Base-by-base conservation (phyloP, 2,329 filamentous ascomycete species). In the Ophiostoma sp. region DNA sequence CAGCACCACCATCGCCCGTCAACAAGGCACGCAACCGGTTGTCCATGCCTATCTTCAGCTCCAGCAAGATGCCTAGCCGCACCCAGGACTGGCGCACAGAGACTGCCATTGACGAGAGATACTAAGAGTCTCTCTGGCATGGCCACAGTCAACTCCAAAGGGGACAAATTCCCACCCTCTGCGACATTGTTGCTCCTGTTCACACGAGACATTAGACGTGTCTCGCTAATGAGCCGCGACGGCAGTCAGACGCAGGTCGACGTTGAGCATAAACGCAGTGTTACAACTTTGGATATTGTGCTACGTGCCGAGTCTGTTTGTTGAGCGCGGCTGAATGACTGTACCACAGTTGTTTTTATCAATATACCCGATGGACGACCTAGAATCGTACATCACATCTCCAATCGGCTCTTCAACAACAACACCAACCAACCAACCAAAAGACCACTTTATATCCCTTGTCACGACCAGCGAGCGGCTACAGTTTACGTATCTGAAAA, bases 1-100 rank as follows among this genome's bases (percentile, higher is more conserved):
- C 69, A 36, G 72, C 76, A 73, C 64, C 72, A 41, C 39, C 39
- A 73, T 73, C 74, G 75, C 74, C 75, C 3, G 71, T 76, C 10
- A 76, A 77, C 67, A 81, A 83, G 68, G 73, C 77, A 0, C 74
- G 77, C 73, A 84, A 85, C 79, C 81, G 85, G 68, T 83, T 86
- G 79, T 85, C 83, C 35, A 86, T 87, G 79, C 82, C 85, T 3
- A 82, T 83, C 65, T 87, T 87, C 70, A 83, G 83, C 52, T 82
- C 81, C 65, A 76, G 75, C 60, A 79, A 79, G 77, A 77, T 79
- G 69, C 77, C 75, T 72, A 75, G 77, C 27, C 74, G 76, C 35
- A 74, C 77, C 15, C 75, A 79, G 33, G 79, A 84, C 72, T 83
- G 83, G 78, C 79, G 81, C 72, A 76, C 78, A 71, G 74, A 70